A percentile compares a stretch with the other conserved stretches of the same genome.
Evolutionary conservation across 306 rosid genomes (phyloP).

Genomic region (Malus fusca): DNA sequence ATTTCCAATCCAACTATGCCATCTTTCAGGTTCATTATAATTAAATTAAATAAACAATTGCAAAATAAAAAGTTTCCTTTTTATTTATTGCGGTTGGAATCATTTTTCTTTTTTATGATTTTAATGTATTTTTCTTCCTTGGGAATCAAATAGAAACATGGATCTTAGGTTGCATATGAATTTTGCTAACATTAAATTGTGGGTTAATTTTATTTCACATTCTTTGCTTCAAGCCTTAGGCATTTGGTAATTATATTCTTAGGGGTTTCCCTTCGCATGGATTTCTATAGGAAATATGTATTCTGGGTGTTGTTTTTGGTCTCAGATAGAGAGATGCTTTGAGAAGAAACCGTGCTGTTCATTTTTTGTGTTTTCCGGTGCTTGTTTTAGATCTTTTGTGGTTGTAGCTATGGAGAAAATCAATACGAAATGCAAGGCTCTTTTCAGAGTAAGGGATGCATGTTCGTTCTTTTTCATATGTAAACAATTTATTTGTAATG

Average conservation of each 20-base stretch:
- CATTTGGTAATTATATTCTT: constrained; percentile 20
- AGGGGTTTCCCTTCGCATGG: constrained; percentile 25
- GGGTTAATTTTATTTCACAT: constrained; percentile 25
- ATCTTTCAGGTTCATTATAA: constrained; percentile 17
- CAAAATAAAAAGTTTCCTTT: neutral
- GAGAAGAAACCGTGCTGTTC: constrained; percentile 56
- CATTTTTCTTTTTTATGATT: neutral
- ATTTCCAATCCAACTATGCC: constrained; percentile 24
- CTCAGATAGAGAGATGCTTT: constrained; percentile 45
- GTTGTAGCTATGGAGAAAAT: constrained; percentile 43
- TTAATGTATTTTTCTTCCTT: neutral
- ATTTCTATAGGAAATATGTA: constrained; percentile 35
- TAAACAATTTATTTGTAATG: neutral
- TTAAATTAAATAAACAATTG: neutral
- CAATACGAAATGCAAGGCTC: constrained; percentile 40
- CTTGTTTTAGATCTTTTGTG: constrained; percentile 38
- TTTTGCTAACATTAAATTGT: constrained; percentile 1
- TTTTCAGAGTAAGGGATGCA: constrained; percentile 52
- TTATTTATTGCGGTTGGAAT: neutral
- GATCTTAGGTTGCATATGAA: neutral
- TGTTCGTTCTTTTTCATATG: neutral
- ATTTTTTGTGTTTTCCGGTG: constrained; percentile 42
- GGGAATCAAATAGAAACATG: constrained; percentile 14
- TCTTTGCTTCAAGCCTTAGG: constrained; percentile 41
- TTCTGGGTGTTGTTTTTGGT: constrained; percentile 54